phyloP scores from a whole-genome alignment of 1,139 yeast species.

The Debaryomyces udenii region DNA sequence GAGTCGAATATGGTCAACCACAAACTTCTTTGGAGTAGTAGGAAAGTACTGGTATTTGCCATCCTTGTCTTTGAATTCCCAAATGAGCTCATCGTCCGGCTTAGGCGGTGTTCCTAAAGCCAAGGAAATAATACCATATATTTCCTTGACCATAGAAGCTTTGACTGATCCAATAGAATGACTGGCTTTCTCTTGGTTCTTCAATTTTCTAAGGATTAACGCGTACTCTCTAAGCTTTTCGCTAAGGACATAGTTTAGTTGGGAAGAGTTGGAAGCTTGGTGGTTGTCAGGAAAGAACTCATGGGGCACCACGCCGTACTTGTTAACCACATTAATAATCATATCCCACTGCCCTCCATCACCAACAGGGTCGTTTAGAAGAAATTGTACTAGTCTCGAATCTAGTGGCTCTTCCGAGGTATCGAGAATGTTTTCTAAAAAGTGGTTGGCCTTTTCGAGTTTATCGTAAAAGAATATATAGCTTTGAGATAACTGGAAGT shows the following conservation, averaged over 20 bases:
- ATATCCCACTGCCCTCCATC: conserved; percentile 91
- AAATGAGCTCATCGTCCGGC: conserved; percentile 63
- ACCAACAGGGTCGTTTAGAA: conserved; percentile 63
- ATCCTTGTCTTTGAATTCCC: conserved; percentile 79
- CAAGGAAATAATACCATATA: conserved; percentile 64
- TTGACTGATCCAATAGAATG: conserved; percentile 35
- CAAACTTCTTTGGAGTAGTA: conserved; percentile 67
- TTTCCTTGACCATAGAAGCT: conserved; percentile 55
- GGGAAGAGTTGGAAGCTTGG: conserved; percentile 60
- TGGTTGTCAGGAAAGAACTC: conserved; percentile 70
- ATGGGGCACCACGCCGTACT: conserved; percentile 79
- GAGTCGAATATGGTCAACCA: conserved; percentile 53
- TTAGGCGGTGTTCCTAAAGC: conserved; percentile 79
- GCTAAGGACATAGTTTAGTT: conserved; percentile 62
- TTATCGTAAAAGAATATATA: conserved; percentile 75
- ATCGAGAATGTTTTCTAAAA: conserved; percentile 72
- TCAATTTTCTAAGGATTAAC: conserved; percentile 58
- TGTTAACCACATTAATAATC: conserved; percentile 72
- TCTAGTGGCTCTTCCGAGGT: conserved; percentile 67
- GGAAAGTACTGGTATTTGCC: conserved; percentile 56
- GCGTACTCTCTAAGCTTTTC: conserved; percentile 78
- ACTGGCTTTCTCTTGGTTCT: conserved; percentile 28
- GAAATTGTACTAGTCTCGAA: conserved; percentile 65
- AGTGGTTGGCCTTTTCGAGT: conserved; percentile 74
- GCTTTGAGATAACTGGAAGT: conserved; percentile 68